Percentiles rank a stretch among this genome's conserved stretches.
Conservation (phyloP, 352 stramenopile genomes). For the Phytophthora agathidicida region DNA sequence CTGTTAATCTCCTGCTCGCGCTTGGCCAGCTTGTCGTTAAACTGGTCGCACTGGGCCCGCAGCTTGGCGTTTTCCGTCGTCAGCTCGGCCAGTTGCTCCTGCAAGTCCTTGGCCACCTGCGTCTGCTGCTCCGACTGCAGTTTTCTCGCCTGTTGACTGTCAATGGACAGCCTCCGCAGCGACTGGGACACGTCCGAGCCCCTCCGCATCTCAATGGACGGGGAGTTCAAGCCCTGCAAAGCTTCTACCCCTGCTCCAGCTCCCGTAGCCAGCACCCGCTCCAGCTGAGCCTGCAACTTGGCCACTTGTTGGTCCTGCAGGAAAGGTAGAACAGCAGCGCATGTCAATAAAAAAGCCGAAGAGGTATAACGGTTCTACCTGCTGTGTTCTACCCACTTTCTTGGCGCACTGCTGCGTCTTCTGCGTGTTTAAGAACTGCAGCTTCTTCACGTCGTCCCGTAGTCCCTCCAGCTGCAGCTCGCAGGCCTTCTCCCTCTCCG, state of each 20-base stretch:
- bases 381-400: conserved; percentile 50
- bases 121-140: conserved; percentile 25
- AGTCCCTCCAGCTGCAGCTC: conserved; percentile 72
- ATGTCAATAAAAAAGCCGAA: not conserved
- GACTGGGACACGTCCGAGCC: conserved; percentile 23
- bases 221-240: conserved; percentile 16
- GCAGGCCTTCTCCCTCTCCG: conserved; percentile 66
- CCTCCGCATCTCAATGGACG: conserved; percentile 45
- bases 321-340: not conserved
- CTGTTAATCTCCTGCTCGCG: conserved; percentile 77
- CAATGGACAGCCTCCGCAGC: conserved; percentile 23
- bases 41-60: conserved; percentile 38
- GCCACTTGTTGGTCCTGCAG: conserved; percentile 61
- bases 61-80: conserved; percentile 56
- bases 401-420: conserved; percentile 54
- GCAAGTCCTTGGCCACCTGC: conserved; percentile 49
- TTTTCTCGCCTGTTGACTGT: conserved; percentile 27
- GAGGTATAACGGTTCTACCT: conserved; percentile 9
- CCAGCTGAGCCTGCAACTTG: conserved; percentile 72
- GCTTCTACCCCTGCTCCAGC: conserved; percentile 19
- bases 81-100: conserved; percentile 51
- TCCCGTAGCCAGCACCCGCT: conserved; percentile 53
- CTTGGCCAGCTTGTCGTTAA: conserved; percentile 61
- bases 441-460: conserved; percentile 70
- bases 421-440: conserved; percentile 73